Percentiles rank a stretch among this genome's conserved stretches.
phyloP scores from a whole-genome alignment of 768 basidiomycete genomes.

The Lactarius psammicola region DNA sequence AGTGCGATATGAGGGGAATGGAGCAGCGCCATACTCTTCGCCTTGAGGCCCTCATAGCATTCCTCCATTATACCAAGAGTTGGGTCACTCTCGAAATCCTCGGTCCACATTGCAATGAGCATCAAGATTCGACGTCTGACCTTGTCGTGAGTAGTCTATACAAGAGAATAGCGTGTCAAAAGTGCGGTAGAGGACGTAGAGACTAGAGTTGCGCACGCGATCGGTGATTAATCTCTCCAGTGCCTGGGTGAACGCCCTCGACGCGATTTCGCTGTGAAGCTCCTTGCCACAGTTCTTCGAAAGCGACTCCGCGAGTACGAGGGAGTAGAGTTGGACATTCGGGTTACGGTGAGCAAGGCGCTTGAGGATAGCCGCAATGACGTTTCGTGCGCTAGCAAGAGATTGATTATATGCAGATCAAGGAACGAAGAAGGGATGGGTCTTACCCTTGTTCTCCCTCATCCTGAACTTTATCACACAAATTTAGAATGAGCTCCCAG shows the following conservation, averaged over 20 bases:
- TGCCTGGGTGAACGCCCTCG: conserved; percentile 85
- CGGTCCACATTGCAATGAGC: conserved; percentile 80
- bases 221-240: conserved; percentile 86
- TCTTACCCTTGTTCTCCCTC: conserved; percentile 83
- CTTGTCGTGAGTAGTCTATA: conserved; percentile 85
- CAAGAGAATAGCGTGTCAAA: conserved; percentile 1
- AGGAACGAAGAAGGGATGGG: conserved; percentile 1
- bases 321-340: conserved; percentile 93
- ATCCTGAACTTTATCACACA: conserved; percentile 95
- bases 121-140: conserved; percentile 74
- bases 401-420: conserved; percentile 12
- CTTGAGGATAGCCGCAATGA: conserved; percentile 81
- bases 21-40: conserved; percentile 60
- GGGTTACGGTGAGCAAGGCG: conserved; percentile 92
- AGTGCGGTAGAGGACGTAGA: not conserved
- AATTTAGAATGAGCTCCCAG: conserved; percentile 90
- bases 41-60: conserved; percentile 74
- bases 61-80: conserved; percentile 90
- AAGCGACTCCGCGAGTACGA: conserved; percentile 83
- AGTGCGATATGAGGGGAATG: conserved; percentile 7
- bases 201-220: conserved; percentile 51
- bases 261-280: conserved; percentile 83
- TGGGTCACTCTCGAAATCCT: conserved; percentile 76
- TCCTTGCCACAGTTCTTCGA: conserved; percentile 86
- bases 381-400: conserved; percentile 78